A percentile compares a stretch with the other conserved stretches of the same genome.
Evolutionary conservation across 148 eudicot genomes (phyloP).

Genomic region (Rhododendron simsii): DNA sequence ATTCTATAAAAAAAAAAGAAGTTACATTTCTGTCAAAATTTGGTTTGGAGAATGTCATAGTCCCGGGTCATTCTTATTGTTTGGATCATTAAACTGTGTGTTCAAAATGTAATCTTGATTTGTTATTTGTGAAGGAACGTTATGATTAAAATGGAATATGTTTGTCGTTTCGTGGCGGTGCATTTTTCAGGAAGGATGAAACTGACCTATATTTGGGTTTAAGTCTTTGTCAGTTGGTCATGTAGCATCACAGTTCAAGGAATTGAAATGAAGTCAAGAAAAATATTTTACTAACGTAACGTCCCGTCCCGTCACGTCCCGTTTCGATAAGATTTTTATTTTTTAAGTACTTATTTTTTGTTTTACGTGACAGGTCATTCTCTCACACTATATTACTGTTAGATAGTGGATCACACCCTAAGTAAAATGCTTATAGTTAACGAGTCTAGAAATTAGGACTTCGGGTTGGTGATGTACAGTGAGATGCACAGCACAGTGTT

Average conservation of each 20-base stretch:
- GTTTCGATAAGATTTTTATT: too few relatives aligned
- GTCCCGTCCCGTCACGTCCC: too few relatives aligned
- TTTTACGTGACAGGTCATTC: too few relatives aligned
- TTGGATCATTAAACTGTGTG: background rate
- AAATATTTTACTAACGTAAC: too few relatives aligned
- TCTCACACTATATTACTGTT: too few relatives aligned
- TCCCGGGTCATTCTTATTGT: background rate
- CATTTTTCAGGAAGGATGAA: background rate
- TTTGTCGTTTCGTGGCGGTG: background rate
- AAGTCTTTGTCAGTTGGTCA: background rate
- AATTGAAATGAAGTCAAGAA: background rate
- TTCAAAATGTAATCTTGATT: background rate
- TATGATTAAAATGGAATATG: background rate
- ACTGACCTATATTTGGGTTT: background rate
- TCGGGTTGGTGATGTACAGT: too few relatives aligned
- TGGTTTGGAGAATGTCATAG: background rate
- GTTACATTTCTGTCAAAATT: background rate
- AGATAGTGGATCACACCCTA: too few relatives aligned
- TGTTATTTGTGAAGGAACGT: background rate
- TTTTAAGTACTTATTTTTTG: too few relatives aligned
- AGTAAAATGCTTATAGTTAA: background rate
- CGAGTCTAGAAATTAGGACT: background rate
- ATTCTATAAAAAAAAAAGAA: background rate
- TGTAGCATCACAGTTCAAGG: background rate
- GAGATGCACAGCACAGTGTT: too few relatives aligned